These are phyloP conservation scores for Venturia asperata DNA, from an alignment of 2,329 filamentous ascomycete genomes.

Conservation along the genomic window DNA sequence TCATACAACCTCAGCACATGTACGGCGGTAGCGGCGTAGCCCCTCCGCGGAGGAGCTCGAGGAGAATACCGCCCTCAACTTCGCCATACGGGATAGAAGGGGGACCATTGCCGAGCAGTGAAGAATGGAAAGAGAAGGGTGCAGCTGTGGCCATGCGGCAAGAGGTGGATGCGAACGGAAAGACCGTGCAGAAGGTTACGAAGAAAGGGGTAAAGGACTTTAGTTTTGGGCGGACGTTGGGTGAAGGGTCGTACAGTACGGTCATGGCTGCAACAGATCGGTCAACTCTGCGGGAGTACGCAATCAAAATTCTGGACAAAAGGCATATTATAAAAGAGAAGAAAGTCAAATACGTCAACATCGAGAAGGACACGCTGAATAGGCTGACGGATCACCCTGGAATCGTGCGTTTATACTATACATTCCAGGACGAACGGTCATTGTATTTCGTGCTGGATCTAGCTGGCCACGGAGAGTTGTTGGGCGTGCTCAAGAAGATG, in stretches of 20 bases:
- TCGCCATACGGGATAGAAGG: conserved; percentile 51
- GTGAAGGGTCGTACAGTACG: conserved; percentile 96
- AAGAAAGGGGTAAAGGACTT: conserved; percentile 99
- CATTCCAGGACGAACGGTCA: conserved; percentile 93
- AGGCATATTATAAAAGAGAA: conserved; percentile 99
- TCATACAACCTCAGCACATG: conserved; percentile 40
- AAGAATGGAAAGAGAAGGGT: conserved; percentile 93
- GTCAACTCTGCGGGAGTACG: conserved; percentile 91
- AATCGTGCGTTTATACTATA: conserved; percentile 95
- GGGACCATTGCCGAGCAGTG: conserved; percentile 58
- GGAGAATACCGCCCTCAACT: conserved; percentile 49
- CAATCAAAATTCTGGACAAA: conserved; percentile 97
- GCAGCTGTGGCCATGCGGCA: conserved; percentile 78
- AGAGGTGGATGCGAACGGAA: conserved; percentile 79
- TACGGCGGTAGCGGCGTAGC: conserved; percentile 53
- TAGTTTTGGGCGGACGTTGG: conserved; percentile 80
- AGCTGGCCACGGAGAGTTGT: conserved; percentile 82
- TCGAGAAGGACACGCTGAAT: conserved; percentile 97
- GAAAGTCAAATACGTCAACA: conserved; percentile 99
- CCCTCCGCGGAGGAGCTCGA: conserved; percentile 70
- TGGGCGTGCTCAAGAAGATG: conserved; percentile 90
- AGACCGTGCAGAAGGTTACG: conserved; percentile 71
- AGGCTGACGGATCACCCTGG: conserved; percentile 93
- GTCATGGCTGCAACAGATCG: conserved; percentile 89
- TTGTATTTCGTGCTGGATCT: conserved; percentile 95